Conservation (phyloP, 1,284 basidiomycete species). For the Cutaneotrichosporon sp. region DNA sequence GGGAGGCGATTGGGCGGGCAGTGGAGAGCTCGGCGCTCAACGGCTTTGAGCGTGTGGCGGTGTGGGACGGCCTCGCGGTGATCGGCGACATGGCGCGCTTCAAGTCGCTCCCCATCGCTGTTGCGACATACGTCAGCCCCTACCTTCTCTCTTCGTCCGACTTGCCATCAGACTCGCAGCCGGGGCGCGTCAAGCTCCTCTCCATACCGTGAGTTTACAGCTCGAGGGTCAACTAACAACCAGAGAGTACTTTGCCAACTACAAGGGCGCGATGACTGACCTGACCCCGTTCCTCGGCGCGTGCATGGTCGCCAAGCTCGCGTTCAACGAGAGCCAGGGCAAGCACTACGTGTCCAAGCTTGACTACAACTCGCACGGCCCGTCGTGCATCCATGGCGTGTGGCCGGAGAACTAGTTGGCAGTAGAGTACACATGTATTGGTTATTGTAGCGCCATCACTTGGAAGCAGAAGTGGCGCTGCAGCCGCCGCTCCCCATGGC, state of each 20-base stretch:
- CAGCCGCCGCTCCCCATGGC: no score
- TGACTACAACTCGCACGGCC: slow-evolving; percentile 53
- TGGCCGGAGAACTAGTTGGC: slow-evolving; percentile 18
- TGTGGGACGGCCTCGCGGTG: slow-evolving; percentile 80
- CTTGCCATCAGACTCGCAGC: slow-evolving; percentile 58
- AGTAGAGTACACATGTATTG: slow-evolving; percentile 1
- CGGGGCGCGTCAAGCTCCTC: slow-evolving; percentile 66
- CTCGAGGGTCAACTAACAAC: not conserved
- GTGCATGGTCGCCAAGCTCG: slow-evolving; percentile 76
- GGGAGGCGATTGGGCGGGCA: slow-evolving; percentile 50
- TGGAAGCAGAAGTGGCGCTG: no score
- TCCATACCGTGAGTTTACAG: slow-evolving; percentile 61
- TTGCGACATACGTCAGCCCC: slow-evolving; percentile 72
- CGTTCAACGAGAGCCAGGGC: slow-evolving; percentile 45
- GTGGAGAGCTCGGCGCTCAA: slow-evolving; percentile 39
- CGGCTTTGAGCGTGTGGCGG: slow-evolving; percentile 62
- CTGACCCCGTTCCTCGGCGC: slow-evolving; percentile 81
- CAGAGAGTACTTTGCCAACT: slow-evolving; percentile 85
- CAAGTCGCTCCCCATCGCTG: slow-evolving; percentile 63
- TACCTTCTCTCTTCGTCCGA: slow-evolving; percentile 68
- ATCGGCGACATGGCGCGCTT: slow-evolving; percentile 77
- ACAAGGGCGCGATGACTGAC: slow-evolving; percentile 78
- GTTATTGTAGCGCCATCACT: slow-evolving; percentile 5
- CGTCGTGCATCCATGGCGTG: slow-evolving; percentile 46
- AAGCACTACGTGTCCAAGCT: slow-evolving; percentile 50